phyloP scores from a whole-genome alignment of 768 basidiomycete species.

The Kwoniella heveanensis region DNA sequence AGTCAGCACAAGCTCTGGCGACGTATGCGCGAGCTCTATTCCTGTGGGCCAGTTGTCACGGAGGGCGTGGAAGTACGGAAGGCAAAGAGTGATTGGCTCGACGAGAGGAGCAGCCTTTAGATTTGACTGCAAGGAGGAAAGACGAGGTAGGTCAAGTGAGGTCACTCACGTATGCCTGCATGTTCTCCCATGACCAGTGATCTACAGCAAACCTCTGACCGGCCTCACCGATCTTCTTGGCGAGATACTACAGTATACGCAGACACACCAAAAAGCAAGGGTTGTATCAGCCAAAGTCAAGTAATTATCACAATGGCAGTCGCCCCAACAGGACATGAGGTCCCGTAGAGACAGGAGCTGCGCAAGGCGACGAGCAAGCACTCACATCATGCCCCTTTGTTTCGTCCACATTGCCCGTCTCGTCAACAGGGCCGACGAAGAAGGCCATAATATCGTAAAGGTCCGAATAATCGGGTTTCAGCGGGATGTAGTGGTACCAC shows the following conservation, averaged over 20 bases:
- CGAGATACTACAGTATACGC: slow-evolving; percentile 52
- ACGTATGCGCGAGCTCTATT: too few relatives aligned
- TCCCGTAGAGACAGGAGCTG: too few relatives aligned
- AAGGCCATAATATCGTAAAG: slow-evolving; percentile 72
- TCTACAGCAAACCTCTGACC: slow-evolving; percentile 50
- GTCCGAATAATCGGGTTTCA: slow-evolving; percentile 67
- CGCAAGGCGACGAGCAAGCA: slow-evolving; percentile 1
- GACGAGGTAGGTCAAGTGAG: not conserved
- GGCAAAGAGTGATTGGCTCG: too few relatives aligned
- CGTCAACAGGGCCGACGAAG: slow-evolving; percentile 63
- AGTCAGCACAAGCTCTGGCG: too few relatives aligned
- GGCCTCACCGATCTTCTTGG: slow-evolving; percentile 52
- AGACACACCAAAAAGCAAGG: too few relatives aligned
- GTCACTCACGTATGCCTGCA: slow-evolving; percentile 53
- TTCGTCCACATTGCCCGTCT: slow-evolving; percentile 62
- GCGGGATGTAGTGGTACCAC: slow-evolving; percentile 75
- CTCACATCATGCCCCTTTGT: slow-evolving; percentile 62
- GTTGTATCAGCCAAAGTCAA: too few relatives aligned
- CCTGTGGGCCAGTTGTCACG: too few relatives aligned
- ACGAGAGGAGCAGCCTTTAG: too few relatives aligned
- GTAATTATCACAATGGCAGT: too few relatives aligned
- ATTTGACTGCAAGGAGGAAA: not conserved
- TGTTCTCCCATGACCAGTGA: slow-evolving; percentile 54
- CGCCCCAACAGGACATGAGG: too few relatives aligned
- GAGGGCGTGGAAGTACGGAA: too few relatives aligned